phyloP scores from a whole-genome alignment of 2,329 filamentous ascomycete species.

The Penicillium sp. region DNA sequence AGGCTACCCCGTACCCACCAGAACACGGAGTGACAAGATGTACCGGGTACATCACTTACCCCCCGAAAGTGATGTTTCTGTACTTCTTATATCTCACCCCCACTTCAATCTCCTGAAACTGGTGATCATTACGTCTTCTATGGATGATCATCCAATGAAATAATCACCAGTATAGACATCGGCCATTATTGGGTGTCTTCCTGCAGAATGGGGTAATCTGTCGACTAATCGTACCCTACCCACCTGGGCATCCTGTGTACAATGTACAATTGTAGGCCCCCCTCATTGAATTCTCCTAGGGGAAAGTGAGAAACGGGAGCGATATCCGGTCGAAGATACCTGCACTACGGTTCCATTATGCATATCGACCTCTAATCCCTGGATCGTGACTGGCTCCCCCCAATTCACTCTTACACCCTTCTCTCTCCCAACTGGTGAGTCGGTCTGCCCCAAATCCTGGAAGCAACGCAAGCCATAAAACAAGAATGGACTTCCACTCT shows the following conservation, averaged over 20 bases:
- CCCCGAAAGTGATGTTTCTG: background rate
- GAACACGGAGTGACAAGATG: slow-evolving; percentile 13
- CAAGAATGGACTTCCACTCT: background rate
- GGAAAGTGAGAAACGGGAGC: background rate
- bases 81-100: background rate
- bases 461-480: background rate
- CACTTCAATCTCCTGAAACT: slow-evolving; percentile 1
- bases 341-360: background rate
- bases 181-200: slow-evolving; percentile 5
- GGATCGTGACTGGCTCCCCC: slow-evolving; percentile 3
- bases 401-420: background rate
- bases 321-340: background rate
- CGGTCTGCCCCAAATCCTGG: background rate
- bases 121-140: slow-evolving; percentile 11
- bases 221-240: background rate
- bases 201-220: background rate
- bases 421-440: background rate
- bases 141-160: slow-evolving; percentile 5
- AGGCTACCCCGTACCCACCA: slow-evolving; percentile 22
- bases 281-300: background rate
- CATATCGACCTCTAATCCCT: slow-evolving; percentile 2
- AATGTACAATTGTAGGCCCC: background rate
- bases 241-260: background rate
- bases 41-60: slow-evolving; percentile 17
- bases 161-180: background rate